Percentiles rank a stretch among this genome's conserved stretches.
Evolutionary conservation across 345 rosid genomes (phyloP).

Genomic region (Eucalyptus polybractea): DNA sequence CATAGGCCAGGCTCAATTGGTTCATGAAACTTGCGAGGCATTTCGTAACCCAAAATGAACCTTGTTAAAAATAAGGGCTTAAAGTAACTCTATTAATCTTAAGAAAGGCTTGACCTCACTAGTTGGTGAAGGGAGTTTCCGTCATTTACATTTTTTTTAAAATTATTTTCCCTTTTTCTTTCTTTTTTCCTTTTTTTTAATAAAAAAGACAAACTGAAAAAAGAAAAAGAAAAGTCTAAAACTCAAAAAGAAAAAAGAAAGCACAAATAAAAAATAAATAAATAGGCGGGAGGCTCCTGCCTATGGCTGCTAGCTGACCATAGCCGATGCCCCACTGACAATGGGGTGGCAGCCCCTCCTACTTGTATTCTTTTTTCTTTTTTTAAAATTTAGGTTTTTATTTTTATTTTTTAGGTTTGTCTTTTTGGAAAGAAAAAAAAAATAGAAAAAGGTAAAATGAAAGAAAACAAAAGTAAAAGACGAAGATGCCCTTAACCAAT

Average conservation of each 20-base stretch:
- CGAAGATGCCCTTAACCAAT: no score
- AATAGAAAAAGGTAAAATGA: no score
- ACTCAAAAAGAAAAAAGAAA: neutral
- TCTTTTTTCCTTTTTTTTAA: no score
- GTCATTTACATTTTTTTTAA: neutral
- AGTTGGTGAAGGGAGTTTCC: no score
- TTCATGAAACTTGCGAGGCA: neutral
- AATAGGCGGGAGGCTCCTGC: neutral
- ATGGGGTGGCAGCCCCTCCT: neutral
- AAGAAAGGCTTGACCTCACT: neutral
- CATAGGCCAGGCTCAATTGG: neutral
- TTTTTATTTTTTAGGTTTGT: no score
- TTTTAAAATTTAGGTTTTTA: no score
- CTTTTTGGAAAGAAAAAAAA: no score
- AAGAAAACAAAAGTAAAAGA: no score
- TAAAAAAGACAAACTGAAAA: neutral
- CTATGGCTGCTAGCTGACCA: neutral
- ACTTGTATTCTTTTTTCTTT: no score
- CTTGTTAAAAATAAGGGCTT: no score
- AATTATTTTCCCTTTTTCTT: no score
- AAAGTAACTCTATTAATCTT: neutral
- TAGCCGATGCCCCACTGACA: neutral
- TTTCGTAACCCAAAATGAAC: neutral
- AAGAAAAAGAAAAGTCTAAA: no score
- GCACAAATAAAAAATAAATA: neutral